Conservation (phyloP, 164 flowering plant species). For the Annona cherimola region DNA sequence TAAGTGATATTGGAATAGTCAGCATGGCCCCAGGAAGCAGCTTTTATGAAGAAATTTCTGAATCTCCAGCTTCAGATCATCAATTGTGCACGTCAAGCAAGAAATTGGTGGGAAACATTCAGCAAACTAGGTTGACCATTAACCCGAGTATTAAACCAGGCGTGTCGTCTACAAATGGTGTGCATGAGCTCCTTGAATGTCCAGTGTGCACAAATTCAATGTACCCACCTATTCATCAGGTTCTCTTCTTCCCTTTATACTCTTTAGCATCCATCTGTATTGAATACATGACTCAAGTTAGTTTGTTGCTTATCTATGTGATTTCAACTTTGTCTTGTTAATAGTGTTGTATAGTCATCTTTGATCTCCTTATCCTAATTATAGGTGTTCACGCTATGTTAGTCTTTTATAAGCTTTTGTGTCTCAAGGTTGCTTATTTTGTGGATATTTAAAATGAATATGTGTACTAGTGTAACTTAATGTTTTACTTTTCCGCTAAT, state of each 20-base stretch:
- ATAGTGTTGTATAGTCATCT: background rate
- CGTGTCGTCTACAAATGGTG: conserved; percentile 41
- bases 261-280: background rate
- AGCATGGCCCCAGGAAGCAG: conserved; percentile 24
- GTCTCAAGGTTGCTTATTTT: background rate
- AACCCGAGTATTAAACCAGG: conserved; percentile 13
- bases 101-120: conserved; percentile 18
- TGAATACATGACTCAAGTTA: background rate
- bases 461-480: too few species aligned
- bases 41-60: conserved; percentile 20
- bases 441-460: background rate
- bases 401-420: background rate
- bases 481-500: too few species aligned
- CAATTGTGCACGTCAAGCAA: conserved; percentile 11
- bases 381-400: background rate
- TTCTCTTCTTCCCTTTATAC: conserved; percentile 8
- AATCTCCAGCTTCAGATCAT: conserved; percentile 16
- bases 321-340: background rate
- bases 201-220: conserved; percentile 72
- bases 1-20: conserved; percentile 1
- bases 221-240: conserved; percentile 76
- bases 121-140: conserved; percentile 13
- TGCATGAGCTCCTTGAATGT: conserved; percentile 60
- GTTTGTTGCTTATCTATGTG: background rate
- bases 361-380: background rate